A percentile compares a stretch with the other conserved stretches of the same genome.
Conservation (phyloP, 2,329 filamentous ascomycete genomes). For the Penicillium sp. region DNA sequence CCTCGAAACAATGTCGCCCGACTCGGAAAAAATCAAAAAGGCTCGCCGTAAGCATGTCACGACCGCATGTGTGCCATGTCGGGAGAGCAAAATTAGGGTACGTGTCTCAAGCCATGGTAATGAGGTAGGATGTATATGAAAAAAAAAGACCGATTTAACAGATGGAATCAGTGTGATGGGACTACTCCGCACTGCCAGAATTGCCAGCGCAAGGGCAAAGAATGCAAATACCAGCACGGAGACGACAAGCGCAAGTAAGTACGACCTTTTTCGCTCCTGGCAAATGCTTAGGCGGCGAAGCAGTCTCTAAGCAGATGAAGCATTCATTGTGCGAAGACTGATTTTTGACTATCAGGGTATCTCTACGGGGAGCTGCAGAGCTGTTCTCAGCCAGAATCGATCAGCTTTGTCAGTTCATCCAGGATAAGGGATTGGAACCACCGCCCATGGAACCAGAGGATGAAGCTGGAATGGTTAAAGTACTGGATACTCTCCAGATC, state of each 20-base stretch:
- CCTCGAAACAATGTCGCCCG: conserved; percentile 24
- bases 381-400: conserved; percentile 41
- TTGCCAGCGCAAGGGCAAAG: conserved; percentile 40
- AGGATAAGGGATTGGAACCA: conserved; percentile 41
- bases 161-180: conserved; percentile 35
- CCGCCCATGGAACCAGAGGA: conserved; percentile 42
- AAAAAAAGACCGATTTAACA: conserved; percentile 7
- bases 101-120: conserved; percentile 3
- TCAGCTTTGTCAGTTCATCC: conserved; percentile 43
- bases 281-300: neutral
- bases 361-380: conserved; percentile 38
- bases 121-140: neutral
- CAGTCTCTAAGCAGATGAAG: neutral
- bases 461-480: conserved; percentile 39
- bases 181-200: conserved; percentile 40
- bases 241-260: conserved; percentile 44
- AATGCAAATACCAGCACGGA: conserved; percentile 42
- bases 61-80: conserved; percentile 46
- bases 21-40: conserved; percentile 31
- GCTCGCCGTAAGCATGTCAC: conserved; percentile 45
- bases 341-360: conserved; percentile 27
- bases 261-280: neutral
- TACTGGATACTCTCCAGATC: conserved; percentile 40
- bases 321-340: conserved; percentile 8
- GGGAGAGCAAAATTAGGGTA: conserved; percentile 49